Evolutionary conservation across 2,329 filamentous ascomycete genomes (phyloP).

Genomic region (Trematosphaeria pertusa): DNA sequence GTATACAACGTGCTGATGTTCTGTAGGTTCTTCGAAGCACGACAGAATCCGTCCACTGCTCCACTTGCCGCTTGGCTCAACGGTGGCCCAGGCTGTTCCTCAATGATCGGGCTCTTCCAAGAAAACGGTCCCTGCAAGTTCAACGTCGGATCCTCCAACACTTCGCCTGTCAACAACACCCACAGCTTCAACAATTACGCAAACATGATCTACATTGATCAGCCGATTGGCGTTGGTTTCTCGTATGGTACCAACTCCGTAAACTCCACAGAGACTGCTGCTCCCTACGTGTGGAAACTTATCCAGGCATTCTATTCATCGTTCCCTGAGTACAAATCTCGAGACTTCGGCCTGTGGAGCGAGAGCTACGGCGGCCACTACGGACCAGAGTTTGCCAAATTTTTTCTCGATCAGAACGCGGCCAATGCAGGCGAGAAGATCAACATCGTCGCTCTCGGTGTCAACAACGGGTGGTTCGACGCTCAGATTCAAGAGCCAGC

Average conservation of each 20-base stretch:
- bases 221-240: conserved; percentile 67
- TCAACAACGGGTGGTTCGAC: conserved; percentile 65
- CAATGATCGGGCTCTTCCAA: conserved; percentile 60
- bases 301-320: conserved; percentile 67
- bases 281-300: conserved; percentile 64
- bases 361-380: conserved; percentile 66
- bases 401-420: conserved; percentile 54
- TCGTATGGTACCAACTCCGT: conserved; percentile 64
- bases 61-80: conserved; percentile 66
- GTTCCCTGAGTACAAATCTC: conserved; percentile 54
- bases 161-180: conserved; percentile 29
- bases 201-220: conserved; percentile 69
- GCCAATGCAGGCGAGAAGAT: conserved; percentile 47
- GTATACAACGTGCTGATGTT: too few species aligned
- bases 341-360: conserved; percentile 61
- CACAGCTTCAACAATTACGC: conserved; percentile 41
- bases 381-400: conserved; percentile 58
- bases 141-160: conserved; percentile 19
- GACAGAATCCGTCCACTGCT: conserved; percentile 58
- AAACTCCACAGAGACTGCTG: conserved; percentile 59
- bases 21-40: conserved; percentile 61
- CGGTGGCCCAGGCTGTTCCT: conserved; percentile 32
- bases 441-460: conserved; percentile 54
- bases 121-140: conserved; percentile 61
- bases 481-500: conserved; percentile 60